These are phyloP conservation scores for Claviceps humidiphila DNA, from an alignment of 2,329 filamentous ascomycete genomes.

Conservation along the genomic window DNA sequence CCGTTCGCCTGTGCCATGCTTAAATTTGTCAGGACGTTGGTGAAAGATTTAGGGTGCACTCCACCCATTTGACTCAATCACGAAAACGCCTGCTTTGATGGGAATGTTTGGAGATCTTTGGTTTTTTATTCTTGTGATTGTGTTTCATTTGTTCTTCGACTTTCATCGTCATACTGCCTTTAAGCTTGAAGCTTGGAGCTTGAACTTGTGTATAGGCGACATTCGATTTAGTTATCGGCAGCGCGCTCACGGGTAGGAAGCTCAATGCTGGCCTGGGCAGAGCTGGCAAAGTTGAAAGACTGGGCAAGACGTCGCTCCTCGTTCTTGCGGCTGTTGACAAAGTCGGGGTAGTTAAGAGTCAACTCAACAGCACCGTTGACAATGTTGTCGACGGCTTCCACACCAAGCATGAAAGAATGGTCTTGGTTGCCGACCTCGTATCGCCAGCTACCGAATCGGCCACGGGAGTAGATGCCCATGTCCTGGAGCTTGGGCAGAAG, in stretches of 20 bases:
- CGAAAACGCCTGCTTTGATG: neutral
- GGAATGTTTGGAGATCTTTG: neutral
- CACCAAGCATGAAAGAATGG: conserved; percentile 94
- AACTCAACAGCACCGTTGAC: conserved; percentile 81
- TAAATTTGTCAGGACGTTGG: neutral
- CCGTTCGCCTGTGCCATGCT: neutral
- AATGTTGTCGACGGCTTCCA: conserved; percentile 84
- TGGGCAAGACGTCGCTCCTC: conserved; percentile 30
- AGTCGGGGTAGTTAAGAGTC: conserved; percentile 92
- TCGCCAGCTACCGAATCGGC: conserved; percentile 94
- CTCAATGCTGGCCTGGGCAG: conserved; percentile 19
- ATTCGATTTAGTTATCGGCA: conserved; percentile 12
- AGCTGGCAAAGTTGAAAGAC: conserved; percentile 25
- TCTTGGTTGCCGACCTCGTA: conserved; percentile 97
- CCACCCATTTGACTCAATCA: neutral
- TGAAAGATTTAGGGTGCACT: neutral
- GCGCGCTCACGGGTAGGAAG: conserved; percentile 24
- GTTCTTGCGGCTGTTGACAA: conserved; percentile 72
- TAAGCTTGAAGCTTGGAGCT: neutral
- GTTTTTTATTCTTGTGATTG: neutral
- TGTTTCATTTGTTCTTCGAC: too few species aligned
- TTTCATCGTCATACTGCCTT: neutral
- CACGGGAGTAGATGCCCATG: conserved; percentile 86
- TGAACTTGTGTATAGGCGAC: neutral
- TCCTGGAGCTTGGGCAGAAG: conserved; percentile 86